Evolutionary conservation across 768 basidiomycete genomes (phyloP).

Genomic region (Boletus rubescentipes): DNA sequence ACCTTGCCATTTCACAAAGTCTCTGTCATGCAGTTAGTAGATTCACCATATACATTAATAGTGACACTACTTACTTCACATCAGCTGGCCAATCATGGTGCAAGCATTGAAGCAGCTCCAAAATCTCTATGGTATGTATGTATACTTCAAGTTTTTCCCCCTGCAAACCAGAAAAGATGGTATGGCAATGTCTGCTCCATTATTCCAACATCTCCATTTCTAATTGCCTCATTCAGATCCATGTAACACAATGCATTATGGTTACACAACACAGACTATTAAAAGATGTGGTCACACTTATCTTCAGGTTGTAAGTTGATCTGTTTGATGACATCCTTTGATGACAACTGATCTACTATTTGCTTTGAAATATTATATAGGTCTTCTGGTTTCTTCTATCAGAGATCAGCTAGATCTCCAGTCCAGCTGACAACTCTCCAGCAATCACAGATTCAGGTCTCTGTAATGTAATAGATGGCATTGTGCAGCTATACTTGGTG

Average conservation of each 20-base stretch:
- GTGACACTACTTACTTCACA: too few species aligned
- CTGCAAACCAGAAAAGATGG: not conserved
- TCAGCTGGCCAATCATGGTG: too few species aligned
- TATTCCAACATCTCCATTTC: not conserved
- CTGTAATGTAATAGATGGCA: not conserved
- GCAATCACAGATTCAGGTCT: not conserved
- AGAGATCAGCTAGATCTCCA: not conserved
- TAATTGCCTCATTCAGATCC: not conserved
- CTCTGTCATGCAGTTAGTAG: too few species aligned
- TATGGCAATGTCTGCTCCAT: not conserved
- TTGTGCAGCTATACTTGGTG: constrained; percentile 2
- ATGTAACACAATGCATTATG: not conserved
- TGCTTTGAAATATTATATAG: not conserved
- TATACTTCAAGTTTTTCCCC: not conserved
- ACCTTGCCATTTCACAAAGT: too few species aligned
- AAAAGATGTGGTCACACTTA: too few species aligned
- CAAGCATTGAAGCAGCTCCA: too few species aligned
- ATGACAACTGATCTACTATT: not conserved
- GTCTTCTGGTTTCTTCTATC: not conserved
- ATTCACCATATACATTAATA: too few species aligned
- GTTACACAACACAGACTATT: not conserved
- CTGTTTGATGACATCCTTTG: not conserved
- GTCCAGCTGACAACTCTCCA: not conserved
- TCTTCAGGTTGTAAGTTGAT: not conserved
- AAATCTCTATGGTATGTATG: too few species aligned